phyloP scores from a whole-genome alignment of 176 grass and related monocot species.

The Tuctoria greenei region DNA sequence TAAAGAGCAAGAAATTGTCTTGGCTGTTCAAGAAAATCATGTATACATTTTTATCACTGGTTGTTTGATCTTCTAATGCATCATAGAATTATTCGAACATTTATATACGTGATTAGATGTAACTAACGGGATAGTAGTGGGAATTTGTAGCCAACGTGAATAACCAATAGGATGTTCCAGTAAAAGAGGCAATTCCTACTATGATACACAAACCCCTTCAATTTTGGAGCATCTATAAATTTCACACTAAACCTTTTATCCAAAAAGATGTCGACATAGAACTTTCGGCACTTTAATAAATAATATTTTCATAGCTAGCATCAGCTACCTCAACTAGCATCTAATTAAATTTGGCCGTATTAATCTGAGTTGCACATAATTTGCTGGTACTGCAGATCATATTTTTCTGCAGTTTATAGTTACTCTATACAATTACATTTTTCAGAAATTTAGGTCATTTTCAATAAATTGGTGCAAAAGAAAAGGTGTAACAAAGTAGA shows the following conservation, averaged over 20 bases:
- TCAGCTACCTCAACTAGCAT: no score
- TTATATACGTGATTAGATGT: not conserved
- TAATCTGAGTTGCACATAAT: no score
- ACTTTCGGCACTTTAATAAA: not conserved
- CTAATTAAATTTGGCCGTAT: no score
- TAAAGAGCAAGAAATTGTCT: not conserved
- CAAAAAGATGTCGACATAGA: not conserved
- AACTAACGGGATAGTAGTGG: no score
- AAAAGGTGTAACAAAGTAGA: no score
- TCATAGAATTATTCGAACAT: not conserved
- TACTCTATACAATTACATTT: no score
- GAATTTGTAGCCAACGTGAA: no score
- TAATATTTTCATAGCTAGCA: not conserved
- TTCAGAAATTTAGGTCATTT: no score
- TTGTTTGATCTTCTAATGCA: not conserved
- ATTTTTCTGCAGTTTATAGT: no score
- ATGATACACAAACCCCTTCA: not conserved
- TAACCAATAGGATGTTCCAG: not conserved
- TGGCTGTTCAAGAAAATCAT: not conserved
- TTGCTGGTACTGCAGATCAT: no score
- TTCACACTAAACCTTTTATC: not conserved
- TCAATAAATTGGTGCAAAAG: no score
- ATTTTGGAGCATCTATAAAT: not conserved
- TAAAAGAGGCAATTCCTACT: not conserved
- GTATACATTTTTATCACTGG: not conserved